Evolutionary conservation across 305 asterid species (phyloP).

Genomic region (Striga hermonthica): DNA sequence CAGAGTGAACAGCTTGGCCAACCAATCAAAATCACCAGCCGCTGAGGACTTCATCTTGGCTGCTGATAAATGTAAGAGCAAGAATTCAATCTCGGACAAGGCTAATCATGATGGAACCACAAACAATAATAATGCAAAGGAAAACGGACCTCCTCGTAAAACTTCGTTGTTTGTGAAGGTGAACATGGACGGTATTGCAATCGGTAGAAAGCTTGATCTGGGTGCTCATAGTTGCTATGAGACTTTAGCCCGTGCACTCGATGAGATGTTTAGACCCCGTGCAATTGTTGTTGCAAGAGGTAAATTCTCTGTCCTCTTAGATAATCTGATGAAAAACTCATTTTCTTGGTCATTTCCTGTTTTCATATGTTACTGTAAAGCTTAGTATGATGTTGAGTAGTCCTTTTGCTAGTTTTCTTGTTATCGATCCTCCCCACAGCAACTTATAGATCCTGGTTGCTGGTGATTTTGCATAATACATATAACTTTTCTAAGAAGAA

Average conservation of each 20-base stretch:
- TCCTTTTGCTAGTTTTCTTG: too few species aligned
- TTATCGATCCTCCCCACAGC: too few species aligned
- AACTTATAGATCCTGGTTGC: too few species aligned
- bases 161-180: slow-evolving; percentile 59
- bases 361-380: too few species aligned
- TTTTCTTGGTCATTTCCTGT: not conserved
- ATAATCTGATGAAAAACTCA: not conserved
- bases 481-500: not conserved
- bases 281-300: slow-evolving; percentile 37
- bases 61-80: slow-evolving; percentile 38
- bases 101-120: slow-evolving; percentile 28
- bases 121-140: slow-evolving; percentile 34
- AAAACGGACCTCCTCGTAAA: slow-evolving; percentile 33
- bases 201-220: slow-evolving; percentile 70
- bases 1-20: slow-evolving; percentile 57
- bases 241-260: slow-evolving; percentile 51
- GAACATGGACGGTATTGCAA: slow-evolving; percentile 67
- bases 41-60: slow-evolving; percentile 42
- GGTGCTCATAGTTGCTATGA: slow-evolving; percentile 52
- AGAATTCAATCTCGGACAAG: slow-evolving; percentile 28
- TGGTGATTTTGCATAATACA: too few species aligned
- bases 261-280: slow-evolving; percentile 54
- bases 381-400: too few species aligned
- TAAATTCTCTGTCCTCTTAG: slow-evolving; percentile 36
- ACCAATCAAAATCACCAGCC: slow-evolving; percentile 47